Base-by-base conservation (phyloP, 1,284 basidiomycete species). In the Psilocybe mexicana region DNA sequence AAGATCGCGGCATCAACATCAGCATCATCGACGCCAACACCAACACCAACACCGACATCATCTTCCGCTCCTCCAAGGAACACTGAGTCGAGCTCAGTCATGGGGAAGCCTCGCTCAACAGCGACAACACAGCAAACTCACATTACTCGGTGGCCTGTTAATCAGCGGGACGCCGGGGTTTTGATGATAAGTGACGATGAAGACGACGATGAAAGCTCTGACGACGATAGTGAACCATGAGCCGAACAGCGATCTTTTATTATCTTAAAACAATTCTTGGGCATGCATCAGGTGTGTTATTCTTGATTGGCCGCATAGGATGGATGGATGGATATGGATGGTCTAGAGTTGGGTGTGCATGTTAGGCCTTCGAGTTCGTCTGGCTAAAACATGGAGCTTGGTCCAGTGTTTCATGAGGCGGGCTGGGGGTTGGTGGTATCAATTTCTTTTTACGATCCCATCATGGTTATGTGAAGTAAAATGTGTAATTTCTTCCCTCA, bases 101-200 rank as follows among this genome's bases (percentile, higher is more conserved):
- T 48, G 35, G 52, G 44, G 8, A 57, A 48, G 43, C 38, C 45
- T 33, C 59, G 47, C 26, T 43, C 57, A 36, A 57, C 52, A 35
- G 56, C 60, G 35, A 38, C 58, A 35, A 51, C 57, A 11, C 59
- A 64, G 43, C 63, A 61, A 43, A 58, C 60, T 28, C 50, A 52
- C 7, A 56, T 60, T 35, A 52, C 57, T 11, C 58, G 54, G 7
- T 83, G 81, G 81, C 80, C 80, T 12, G 74, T 74, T 46, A 74
- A 69, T 48, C 62, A 64, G 60, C 69, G 71, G 51, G 73, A 77
- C 54, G 70, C 72, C 25, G 75, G 74, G 24, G 72, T 84, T 56
- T 67, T 84, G 53, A 73, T 80, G 40, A 67, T 84, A 58, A 84
- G 81, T 64, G 82, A 84, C 62, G 80, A 82, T 54, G 80, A 81